Base-by-base conservation (phyloP, 352 stramenopile genomes). In the Thraustochytrium striatum region DNA sequence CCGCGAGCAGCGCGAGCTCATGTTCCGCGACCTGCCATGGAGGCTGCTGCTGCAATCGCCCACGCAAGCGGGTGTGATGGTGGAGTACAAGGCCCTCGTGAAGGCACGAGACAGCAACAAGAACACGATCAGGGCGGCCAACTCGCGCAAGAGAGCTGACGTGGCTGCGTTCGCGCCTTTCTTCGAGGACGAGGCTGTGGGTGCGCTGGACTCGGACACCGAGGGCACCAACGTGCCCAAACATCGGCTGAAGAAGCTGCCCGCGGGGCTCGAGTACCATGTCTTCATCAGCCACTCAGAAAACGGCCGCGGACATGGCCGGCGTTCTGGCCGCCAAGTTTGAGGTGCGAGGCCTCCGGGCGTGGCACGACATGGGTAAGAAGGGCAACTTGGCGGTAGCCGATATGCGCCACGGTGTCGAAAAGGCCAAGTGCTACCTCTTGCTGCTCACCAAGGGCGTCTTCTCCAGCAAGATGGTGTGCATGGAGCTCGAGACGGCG, bases 211-310 rank as follows among this genome's bases (percentile, higher is more conserved):
- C 8, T 21, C 8, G 55, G 55, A 61, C 55, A 61, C 55, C 25
- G 55, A n/a, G 32, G n/a, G n/a, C n/a, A n/a, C n/a, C n/a, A 30
- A 8, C 28, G 16, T 19, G 9, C 7, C 8, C 28, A 30, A 61
- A 25, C 55, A 21, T 21, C 35, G 3, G 57, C 9, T 21, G 0
- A 16, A 43, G 0, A 5, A 0, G 13, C 38, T 69, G 58, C 9
- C 58, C 30, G 33, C 32, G 61, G 38, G 19, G 43, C 30, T 28
- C 5, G 21, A 75, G 1, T 80, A 80, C 68, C 32, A 80, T 35
- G 39, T 69, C 21, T 80, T 80, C 36, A 53, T 80, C 33, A 75
- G 53, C 25, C 58, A 80, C 58, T 30, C 70, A 80, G 57, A 61
- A 13, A 16, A 43, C 70, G 25, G 70, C 32, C 21, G 70, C 33